Evolutionary conservation across 768 basidiomycete genomes (phyloP).

Genomic region (Boletus rubropictus): DNA sequence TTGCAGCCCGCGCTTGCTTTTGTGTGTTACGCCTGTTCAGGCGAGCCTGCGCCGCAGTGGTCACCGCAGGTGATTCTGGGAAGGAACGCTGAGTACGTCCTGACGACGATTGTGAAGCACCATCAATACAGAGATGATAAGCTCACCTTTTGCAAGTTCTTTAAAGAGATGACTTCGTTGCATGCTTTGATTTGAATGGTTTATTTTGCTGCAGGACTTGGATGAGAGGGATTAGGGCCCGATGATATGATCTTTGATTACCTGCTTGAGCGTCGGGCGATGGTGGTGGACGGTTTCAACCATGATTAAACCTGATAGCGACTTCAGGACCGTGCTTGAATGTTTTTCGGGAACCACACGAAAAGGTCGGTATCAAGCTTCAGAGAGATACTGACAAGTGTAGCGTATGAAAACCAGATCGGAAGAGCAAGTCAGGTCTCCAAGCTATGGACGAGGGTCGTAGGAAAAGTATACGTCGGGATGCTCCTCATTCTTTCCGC

Average conservation of each 20-base stretch:
- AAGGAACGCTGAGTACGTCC: slow-evolving; percentile 54
- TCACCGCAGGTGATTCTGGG: slow-evolving; percentile 45
- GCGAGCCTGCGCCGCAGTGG: slow-evolving; percentile 60
- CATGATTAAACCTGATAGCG: slow-evolving; percentile 23
- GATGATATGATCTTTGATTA: slow-evolving; percentile 23
- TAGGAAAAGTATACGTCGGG: not conserved
- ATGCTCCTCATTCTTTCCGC: slow-evolving; percentile 44
- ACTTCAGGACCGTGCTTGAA: not conserved
- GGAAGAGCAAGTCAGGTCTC: no score
- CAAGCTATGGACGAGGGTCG: slow-evolving; percentile 3
- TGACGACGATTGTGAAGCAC: slow-evolving; percentile 23
- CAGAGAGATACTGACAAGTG: no score
- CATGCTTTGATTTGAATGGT: slow-evolving; percentile 85
- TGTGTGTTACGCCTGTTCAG: slow-evolving; percentile 78
- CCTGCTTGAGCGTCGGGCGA: slow-evolving; percentile 86
- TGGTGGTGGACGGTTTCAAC: slow-evolving; percentile 46
- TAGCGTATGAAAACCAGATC: no score
- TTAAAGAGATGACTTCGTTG: slow-evolving; percentile 80
- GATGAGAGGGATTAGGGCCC: not conserved
- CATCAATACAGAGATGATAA: not conserved
- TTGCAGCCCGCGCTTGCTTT: slow-evolving; percentile 73
- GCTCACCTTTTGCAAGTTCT: slow-evolving; percentile 75
- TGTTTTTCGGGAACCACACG: not conserved
- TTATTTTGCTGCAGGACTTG: slow-evolving; percentile 68
- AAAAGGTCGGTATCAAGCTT: not conserved